A percentile compares a stretch with the other conserved stretches of the same genome.
Evolutionary conservation across 148 eudicot genomes (phyloP).

Genomic region (Simmondsia chinensis): DNA sequence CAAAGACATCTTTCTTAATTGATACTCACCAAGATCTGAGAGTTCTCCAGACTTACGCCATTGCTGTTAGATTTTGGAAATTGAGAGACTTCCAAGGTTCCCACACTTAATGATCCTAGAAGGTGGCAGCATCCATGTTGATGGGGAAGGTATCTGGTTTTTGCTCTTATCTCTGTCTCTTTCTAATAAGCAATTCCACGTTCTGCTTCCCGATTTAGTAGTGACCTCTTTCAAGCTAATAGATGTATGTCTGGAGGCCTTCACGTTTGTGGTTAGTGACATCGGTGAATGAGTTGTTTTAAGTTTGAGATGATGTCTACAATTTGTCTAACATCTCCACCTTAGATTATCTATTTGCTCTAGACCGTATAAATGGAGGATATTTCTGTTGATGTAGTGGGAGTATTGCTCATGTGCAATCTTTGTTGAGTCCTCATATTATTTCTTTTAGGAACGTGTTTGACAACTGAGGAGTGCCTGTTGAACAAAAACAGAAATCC

Average conservation of each 20-base stretch:
- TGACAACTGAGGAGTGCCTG: slow-evolving; percentile 96
- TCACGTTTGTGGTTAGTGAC: too few species aligned
- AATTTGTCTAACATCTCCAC: too few species aligned
- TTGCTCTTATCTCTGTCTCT: not conserved
- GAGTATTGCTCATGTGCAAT: not conserved
- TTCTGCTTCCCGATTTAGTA: not conserved
- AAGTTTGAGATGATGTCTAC: too few species aligned
- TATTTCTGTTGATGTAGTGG: too few species aligned
- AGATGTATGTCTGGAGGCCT: too few species aligned
- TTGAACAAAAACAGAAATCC: slow-evolving; percentile 89
- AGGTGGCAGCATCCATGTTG: slow-evolving; percentile 99
- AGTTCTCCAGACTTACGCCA: not conserved
- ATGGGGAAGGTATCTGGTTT: slow-evolving; percentile 69
- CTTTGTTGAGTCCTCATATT: not conserved
- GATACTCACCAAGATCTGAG: not conserved
- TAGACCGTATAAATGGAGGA: too few species aligned
- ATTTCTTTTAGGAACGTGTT: slow-evolving; percentile 73
- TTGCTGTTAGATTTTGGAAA: slow-evolving; percentile 48
- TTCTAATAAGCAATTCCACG: not conserved
- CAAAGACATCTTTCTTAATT: not conserved
- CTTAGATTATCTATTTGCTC: too few species aligned
- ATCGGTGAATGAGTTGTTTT: too few species aligned
- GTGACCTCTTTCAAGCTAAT: too few species aligned
- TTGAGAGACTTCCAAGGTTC: slow-evolving; percentile 80
- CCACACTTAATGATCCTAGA: slow-evolving; percentile 81